phyloP scores from a whole-genome alignment of 192 early-diverging fungal genomes.

The Coemansia sp. region DNA sequence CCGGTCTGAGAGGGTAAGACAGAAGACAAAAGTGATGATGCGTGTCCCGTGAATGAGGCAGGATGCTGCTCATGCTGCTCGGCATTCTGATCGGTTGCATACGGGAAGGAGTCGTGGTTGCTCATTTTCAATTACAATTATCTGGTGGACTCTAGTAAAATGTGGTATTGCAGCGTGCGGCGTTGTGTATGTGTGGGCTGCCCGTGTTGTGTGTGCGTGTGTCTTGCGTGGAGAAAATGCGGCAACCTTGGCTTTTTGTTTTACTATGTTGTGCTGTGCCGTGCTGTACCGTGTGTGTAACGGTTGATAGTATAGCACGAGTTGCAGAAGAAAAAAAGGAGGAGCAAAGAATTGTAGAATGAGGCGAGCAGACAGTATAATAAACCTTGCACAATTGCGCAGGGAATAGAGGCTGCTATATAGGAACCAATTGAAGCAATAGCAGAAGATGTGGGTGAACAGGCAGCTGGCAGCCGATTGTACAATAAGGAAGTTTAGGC shows the following conservation, averaged over 20 bases:
- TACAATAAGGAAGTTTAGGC: conserved; percentile 30
- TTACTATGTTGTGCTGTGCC: not conserved
- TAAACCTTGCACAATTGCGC: conserved; percentile 21
- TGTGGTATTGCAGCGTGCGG: too few species aligned
- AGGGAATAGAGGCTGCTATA: conserved; percentile 3
- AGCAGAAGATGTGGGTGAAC: not conserved
- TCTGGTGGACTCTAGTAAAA: not conserved
- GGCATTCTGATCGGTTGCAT: conserved; percentile 46
- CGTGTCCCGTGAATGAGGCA: conserved; percentile 5
- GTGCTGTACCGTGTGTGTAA: not conserved
- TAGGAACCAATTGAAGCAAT: conserved; percentile 8
- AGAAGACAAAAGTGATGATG: conserved; percentile 3
- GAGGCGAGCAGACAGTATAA: conserved; percentile 5
- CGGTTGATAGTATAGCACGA: not conserved
- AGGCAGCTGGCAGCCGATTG: conserved; percentile 17
- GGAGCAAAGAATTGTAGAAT: not conserved
- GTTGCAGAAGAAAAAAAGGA: not conserved
- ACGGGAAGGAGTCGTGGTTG: conserved; percentile 8
- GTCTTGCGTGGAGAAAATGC: conserved; percentile 6
- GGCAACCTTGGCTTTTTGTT: not conserved
- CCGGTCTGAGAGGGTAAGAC: conserved; percentile 6
- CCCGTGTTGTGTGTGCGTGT: conserved; percentile 9
- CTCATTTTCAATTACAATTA: conserved; percentile 16
- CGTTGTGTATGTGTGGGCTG: not conserved
- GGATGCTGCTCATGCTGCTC: conserved; percentile 15